phyloP scores from a whole-genome alignment of 2,329 filamentous ascomycete species.

The Neofusicoccum laricinum region DNA sequence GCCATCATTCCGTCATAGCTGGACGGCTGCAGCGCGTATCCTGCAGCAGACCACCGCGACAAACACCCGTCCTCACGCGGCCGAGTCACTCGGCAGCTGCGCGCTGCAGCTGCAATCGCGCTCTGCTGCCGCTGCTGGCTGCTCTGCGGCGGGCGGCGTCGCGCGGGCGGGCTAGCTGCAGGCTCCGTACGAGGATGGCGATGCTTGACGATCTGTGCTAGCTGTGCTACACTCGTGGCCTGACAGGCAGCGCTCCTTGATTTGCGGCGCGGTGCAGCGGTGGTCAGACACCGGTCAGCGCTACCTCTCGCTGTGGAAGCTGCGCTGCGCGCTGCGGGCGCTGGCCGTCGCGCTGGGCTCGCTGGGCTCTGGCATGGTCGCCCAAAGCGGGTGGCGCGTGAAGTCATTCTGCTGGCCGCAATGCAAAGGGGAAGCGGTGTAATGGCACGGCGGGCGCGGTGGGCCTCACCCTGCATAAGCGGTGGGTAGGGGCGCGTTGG shows the following conservation, averaged over 20 bases:
- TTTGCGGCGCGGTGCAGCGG: not conserved
- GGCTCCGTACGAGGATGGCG: not conserved
- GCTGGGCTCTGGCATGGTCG: not conserved
- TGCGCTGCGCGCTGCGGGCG: too few species aligned
- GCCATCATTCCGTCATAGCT: not conserved
- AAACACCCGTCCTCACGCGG: not conserved
- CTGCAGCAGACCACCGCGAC: constrained; percentile 1
- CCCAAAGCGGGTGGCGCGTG: constrained; percentile 2
- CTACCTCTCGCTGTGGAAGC: not conserved
- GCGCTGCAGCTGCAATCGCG: not conserved
- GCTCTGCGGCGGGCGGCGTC: not conserved
- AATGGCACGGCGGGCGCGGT: not conserved
- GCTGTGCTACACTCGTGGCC: not conserved
- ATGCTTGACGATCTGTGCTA: constrained; percentile 8
- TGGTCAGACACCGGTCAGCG: constrained; percentile 6
- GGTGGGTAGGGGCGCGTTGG: constrained; percentile 4
- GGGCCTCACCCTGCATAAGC: constrained; percentile 12
- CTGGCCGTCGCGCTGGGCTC: not conserved
- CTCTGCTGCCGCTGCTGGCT: not conserved
- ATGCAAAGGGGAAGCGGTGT: constrained; percentile 7
- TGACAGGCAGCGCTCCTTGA: constrained; percentile 10
- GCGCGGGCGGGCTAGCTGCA: constrained; percentile 10
- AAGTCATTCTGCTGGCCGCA: not conserved
- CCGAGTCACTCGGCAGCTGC: not conserved
- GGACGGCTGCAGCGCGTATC: constrained; percentile 2